Evolutionary conservation across 2,329 filamentous ascomycete genomes (phyloP).

Genomic region (Cladosporium sphaerospermum): DNA sequence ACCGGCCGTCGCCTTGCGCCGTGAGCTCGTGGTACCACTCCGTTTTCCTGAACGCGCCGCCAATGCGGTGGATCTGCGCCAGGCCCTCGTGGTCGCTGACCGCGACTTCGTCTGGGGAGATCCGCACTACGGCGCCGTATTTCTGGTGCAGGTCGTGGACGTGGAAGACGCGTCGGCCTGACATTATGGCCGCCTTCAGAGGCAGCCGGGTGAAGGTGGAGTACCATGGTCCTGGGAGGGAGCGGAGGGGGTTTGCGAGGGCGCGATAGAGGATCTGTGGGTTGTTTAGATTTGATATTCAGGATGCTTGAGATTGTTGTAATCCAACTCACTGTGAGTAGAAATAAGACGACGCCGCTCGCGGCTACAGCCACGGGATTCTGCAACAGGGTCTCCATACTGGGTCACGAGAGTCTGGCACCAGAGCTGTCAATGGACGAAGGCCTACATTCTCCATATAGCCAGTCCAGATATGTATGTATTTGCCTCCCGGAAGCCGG

Average conservation of each 20-base stretch:
- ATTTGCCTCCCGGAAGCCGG: no score
- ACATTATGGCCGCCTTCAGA: conserved; percentile 33
- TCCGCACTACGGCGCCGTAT: conserved; percentile 44
- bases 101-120: conserved; percentile 38
- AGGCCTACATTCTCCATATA: no score
- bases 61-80: conserved; percentile 15
- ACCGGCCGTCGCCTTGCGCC: conserved; percentile 16
- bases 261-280: neutral
- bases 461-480: no score
- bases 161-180: conserved; percentile 33
- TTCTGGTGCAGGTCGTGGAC: conserved; percentile 31
- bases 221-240: conserved; percentile 26
- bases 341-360: no score
- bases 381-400: no score
- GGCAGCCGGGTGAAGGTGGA: conserved; percentile 21
- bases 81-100: neutral
- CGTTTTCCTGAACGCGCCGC: conserved; percentile 23
- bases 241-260: conserved; percentile 20
- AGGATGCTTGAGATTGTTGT: no score
- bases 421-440: no score
- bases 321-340: no score
- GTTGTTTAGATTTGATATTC: no score
- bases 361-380: no score
- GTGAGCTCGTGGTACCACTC: conserved; percentile 25
- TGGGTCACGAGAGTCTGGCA: no score